Evolutionary conservation across 2,329 filamentous ascomycete species (phyloP).

Genomic region (Dactylonectria macrodidyma): DNA sequence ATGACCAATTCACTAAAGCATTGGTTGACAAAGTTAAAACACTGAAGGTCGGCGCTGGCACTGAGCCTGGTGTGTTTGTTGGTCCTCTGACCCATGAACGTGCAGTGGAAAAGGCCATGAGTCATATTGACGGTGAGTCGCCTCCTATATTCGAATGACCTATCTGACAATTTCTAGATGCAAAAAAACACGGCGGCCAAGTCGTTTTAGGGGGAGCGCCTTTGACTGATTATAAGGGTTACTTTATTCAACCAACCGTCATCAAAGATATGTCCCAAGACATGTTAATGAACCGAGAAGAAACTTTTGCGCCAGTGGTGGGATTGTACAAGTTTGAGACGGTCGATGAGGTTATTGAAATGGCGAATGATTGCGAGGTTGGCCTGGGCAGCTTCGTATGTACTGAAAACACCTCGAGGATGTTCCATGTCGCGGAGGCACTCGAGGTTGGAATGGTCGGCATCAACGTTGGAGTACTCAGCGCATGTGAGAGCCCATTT

Average conservation of each 20-base stretch:
- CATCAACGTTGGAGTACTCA: conserved; percentile 56
- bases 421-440: conserved; percentile 56
- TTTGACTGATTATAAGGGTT: conserved; percentile 68
- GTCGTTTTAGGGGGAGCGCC: conserved; percentile 69
- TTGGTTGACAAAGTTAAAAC: conserved; percentile 64
- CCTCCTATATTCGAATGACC: background rate
- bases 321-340: conserved; percentile 77
- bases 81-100: conserved; percentile 75
- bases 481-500: conserved; percentile 70
- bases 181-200: conserved; percentile 69
- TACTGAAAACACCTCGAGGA: conserved; percentile 55
- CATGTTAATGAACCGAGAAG: conserved; percentile 76
- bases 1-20: conserved; percentile 66
- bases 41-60: conserved; percentile 71
- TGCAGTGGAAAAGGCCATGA: conserved; percentile 71
- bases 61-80: conserved; percentile 66
- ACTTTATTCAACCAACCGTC: conserved; percentile 79
- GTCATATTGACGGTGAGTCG: conserved; percentile 62
- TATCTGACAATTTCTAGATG: conserved; percentile 56
- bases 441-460: conserved; percentile 58
- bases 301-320: conserved; percentile 80
- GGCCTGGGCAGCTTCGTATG: conserved; percentile 81
- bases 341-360: conserved; percentile 77
- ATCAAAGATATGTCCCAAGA: conserved; percentile 74
- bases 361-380: conserved; percentile 75